phyloP scores from a whole-genome alignment of 805 yeast genomes.

The Yamadazyma insecticola region DNA sequence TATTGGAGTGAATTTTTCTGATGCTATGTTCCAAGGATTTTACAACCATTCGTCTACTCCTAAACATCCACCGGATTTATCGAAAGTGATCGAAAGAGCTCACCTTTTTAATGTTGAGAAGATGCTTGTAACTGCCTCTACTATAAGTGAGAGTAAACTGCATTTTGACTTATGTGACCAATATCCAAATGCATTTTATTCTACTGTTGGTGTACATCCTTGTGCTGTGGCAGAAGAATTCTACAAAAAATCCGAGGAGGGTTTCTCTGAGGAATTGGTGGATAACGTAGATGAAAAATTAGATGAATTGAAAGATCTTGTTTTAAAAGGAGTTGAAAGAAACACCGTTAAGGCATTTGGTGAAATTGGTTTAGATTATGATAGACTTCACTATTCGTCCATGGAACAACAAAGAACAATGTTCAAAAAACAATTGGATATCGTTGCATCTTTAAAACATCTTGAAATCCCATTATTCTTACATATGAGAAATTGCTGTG shows the following conservation, averaged over 20 bases:
- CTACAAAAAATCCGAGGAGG: slow-evolving; percentile 18
- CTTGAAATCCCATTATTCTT: slow-evolving; percentile 73
- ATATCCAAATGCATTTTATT: slow-evolving; percentile 30
- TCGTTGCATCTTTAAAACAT: slow-evolving; percentile 39
- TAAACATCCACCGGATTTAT: slow-evolving; percentile 65
- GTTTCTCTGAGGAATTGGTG: slow-evolving; percentile 30
- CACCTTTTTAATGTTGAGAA: slow-evolving; percentile 56
- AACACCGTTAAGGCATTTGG: slow-evolving; percentile 81
- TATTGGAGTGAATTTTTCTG: slow-evolving; percentile 74
- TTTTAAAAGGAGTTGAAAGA: slow-evolving; percentile 39
- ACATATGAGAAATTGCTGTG: slow-evolving; percentile 84
- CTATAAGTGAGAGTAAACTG: slow-evolving; percentile 58
- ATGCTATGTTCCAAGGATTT: slow-evolving; percentile 77
- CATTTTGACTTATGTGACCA: slow-evolving; percentile 53
- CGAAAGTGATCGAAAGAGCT: slow-evolving; percentile 64
- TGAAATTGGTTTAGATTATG: slow-evolving; percentile 94
- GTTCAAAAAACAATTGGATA: slow-evolving; percentile 70
- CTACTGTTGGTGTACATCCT: slow-evolving; percentile 95
- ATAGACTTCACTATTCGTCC: slow-evolving; percentile 73
- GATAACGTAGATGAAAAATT: slow-evolving; percentile 39
- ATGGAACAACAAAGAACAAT: slow-evolving; percentile 60
- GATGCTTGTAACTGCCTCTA: slow-evolving; percentile 82
- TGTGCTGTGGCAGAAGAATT: slow-evolving; percentile 61
- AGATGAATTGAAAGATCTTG: slow-evolving; percentile 44
- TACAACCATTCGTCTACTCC: slow-evolving; percentile 58